A percentile compares a stretch with the other conserved stretches of the same genome.
phyloP scores from a whole-genome alignment of 352 stramenopile genomes.

The Pythium chondricola region DNA sequence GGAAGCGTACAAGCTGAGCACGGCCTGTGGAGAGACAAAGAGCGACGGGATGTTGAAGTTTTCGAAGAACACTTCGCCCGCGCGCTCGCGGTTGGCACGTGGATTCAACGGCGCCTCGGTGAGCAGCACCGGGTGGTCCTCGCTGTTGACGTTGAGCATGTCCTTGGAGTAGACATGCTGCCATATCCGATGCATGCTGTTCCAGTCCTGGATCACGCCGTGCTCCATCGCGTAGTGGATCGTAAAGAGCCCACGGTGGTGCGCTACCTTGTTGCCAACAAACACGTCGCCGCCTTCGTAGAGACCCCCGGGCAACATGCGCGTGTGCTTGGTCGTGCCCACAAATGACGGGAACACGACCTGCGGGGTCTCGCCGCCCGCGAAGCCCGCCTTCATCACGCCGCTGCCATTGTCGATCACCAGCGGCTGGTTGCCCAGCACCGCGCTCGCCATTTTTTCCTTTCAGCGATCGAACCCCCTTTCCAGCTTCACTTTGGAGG shows the following conservation, averaged over 20 bases:
- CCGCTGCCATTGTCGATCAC: constrained; percentile 86
- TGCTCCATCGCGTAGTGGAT: constrained; percentile 86
- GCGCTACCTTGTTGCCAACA: constrained; percentile 70
- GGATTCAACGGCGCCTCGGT: constrained; percentile 80
- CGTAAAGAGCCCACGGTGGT: constrained; percentile 76
- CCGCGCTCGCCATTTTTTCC: constrained; percentile 36
- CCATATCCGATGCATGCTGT: constrained; percentile 85
- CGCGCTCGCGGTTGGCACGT: constrained; percentile 64
- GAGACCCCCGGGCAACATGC: constrained; percentile 78
- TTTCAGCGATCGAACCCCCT: no score
- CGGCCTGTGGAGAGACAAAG: constrained; percentile 78
- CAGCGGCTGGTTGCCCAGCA: constrained; percentile 81
- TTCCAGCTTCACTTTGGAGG: no score
- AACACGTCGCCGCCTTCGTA: constrained; percentile 74
- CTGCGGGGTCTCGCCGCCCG: constrained; percentile 65
- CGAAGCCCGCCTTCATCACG: constrained; percentile 79
- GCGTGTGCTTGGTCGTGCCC: constrained; percentile 67
- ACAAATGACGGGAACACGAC: constrained; percentile 76
- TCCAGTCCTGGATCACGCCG: constrained; percentile 82
- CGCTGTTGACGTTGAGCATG: constrained; percentile 82
- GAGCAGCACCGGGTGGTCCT: constrained; percentile 80
- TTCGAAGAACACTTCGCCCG: constrained; percentile 84
- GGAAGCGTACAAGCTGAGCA: constrained; percentile 87
- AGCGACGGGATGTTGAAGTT: constrained; percentile 83
- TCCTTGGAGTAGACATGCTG: constrained; percentile 88